Percentiles rank a stretch among this genome's conserved stretches.
These are phyloP conservation scores for Alternaria sp. DNA, from an alignment of 2,329 filamentous ascomycete genomes.

Conservation along the genomic window DNA sequence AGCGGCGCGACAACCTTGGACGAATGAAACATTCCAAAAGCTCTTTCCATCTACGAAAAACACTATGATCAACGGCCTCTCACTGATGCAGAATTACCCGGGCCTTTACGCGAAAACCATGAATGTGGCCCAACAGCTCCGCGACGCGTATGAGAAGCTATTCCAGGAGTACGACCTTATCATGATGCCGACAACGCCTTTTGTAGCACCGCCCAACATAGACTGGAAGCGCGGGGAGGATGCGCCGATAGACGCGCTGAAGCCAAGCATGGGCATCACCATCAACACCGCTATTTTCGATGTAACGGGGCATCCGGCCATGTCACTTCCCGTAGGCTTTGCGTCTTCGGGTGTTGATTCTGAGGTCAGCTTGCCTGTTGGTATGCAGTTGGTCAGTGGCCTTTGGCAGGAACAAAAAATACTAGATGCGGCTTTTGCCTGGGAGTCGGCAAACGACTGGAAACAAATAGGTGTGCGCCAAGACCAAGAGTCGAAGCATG, in stretches of 20 bases:
- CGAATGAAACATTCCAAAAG: constrained; percentile 56
- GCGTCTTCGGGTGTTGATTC: constrained; percentile 27
- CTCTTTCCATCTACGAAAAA: constrained; percentile 57
- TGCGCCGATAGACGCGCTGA: constrained; percentile 34
- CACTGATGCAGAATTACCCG: constrained; percentile 47
- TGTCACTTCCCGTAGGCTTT: constrained; percentile 38
- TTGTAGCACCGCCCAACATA: constrained; percentile 29
- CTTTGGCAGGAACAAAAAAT: constrained; percentile 47
- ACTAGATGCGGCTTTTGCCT: constrained; percentile 33
- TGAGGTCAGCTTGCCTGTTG: constrained; percentile 42
- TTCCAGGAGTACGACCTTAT: constrained; percentile 49
- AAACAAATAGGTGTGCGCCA: constrained; percentile 9
- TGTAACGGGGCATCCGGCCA: constrained; percentile 39
- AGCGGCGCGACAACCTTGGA: constrained; percentile 57
- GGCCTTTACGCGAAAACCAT: constrained; percentile 50
- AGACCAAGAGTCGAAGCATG: constrained; percentile 9
- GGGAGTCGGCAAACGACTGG: constrained; percentile 39
- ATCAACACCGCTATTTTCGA: constrained; percentile 40
- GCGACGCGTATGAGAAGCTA: constrained; percentile 48
- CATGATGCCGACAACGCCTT: constrained; percentile 50
- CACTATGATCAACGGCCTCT: constrained; percentile 53
- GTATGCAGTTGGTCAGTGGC: constrained; percentile 50
- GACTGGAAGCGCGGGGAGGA: constrained; percentile 37
- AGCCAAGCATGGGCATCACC: constrained; percentile 38
- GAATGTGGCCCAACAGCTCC: constrained; percentile 49